Evolutionary conservation across 495 filamentous ascomycete species (phyloP).

Genomic region (Penicillium roqueforti): DNA sequence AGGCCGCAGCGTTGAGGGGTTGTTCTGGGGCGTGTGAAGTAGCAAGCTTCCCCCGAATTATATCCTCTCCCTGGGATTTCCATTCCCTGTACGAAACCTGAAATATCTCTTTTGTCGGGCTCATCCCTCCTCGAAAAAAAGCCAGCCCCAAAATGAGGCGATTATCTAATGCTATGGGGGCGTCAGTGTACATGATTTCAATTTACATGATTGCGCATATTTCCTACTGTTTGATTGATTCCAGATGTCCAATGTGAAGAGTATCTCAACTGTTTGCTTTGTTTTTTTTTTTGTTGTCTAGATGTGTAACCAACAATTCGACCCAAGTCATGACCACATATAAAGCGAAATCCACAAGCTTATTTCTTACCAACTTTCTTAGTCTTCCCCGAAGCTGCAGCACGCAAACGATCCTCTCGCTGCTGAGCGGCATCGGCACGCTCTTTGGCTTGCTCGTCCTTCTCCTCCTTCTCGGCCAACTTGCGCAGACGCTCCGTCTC

Average conservation of each 20-base stretch:
- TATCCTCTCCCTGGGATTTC: neutral
- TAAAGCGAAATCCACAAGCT: neutral
- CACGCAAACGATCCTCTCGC: constrained; percentile 34
- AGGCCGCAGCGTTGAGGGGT: constrained; percentile 37
- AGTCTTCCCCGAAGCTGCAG: constrained; percentile 29
- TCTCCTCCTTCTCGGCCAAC: constrained; percentile 76
- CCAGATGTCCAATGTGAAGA: neutral
- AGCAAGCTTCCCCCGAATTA: neutral
- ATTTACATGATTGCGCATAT: neutral
- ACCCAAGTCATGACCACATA: constrained; percentile 7
- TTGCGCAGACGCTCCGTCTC: constrained; percentile 79
- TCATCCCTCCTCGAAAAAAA: constrained; percentile 14
- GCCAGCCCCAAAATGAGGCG: constrained; percentile 7
- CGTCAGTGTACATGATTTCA: constrained; percentile 22
- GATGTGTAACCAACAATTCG: neutral
- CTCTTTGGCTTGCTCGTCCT: constrained; percentile 54
- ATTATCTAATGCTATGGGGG: constrained; percentile 7
- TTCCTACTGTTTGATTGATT: neutral
- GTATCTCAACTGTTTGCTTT: constrained; percentile 1
- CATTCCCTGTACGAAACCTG: constrained; percentile 18
- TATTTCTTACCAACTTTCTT: constrained; percentile 41
- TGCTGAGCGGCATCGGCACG: constrained; percentile 30
- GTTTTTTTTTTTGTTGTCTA: neutral
- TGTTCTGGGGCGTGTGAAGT: constrained; percentile 46
- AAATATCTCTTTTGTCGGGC: constrained; percentile 9